A percentile compares a stretch with the other conserved stretches of the same genome.
Evolutionary conservation across 164 flowering plant species (phyloP).

Genomic region (Annona cherimola): DNA sequence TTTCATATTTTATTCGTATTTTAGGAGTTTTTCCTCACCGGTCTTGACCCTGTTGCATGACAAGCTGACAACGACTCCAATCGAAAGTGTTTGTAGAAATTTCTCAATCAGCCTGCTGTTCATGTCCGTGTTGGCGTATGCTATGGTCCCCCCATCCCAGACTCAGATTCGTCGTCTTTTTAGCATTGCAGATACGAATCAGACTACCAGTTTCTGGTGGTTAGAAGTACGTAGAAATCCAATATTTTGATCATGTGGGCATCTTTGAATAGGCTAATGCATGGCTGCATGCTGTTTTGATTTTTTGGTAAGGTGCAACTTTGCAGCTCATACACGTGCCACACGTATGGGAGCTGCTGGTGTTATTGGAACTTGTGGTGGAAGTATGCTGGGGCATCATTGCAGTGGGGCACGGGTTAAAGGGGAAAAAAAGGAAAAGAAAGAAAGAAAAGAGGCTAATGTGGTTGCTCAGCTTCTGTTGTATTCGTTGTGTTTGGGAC

Average conservation of each 20-base stretch:
- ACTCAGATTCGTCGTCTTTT: no score
- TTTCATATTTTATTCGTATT: constrained; percentile 3
- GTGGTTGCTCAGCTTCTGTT: constrained; percentile 1
- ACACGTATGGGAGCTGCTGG: background rate
- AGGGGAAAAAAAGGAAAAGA: background rate
- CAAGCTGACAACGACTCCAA: background rate
- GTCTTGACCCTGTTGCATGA: background rate
- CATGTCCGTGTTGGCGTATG: background rate
- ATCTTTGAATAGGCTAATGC: no score
- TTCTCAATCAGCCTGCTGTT: background rate
- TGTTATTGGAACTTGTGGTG: background rate
- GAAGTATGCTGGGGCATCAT: constrained; percentile 5
- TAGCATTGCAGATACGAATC: no score
- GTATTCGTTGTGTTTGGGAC: background rate
- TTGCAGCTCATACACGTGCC: background rate
- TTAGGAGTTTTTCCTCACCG: background rate
- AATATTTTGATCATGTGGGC: no score
- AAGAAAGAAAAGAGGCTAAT: background rate
- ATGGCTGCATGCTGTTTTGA: no score
- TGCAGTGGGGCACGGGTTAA: constrained; percentile 1
- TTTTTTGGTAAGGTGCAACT: no score
- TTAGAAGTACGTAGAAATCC: no score
- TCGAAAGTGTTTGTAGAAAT: background rate
- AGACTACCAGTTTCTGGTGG: no score
- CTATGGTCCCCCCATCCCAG: background rate